phyloP scores from a whole-genome alignment of 257 asterid species.

The Solanum clarkiae region DNA sequence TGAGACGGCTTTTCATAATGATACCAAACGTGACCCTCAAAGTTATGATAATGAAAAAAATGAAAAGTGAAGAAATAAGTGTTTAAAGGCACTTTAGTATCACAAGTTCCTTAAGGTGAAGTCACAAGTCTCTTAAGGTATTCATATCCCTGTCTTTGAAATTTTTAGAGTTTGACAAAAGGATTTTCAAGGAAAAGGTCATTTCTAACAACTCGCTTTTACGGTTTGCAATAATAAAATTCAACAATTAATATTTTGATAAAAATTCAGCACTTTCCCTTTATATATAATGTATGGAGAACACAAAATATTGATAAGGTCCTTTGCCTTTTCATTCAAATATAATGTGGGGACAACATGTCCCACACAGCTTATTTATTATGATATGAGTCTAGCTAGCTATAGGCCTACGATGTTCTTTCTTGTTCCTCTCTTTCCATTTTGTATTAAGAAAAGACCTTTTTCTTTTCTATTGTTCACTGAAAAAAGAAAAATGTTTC shows the following conservation, averaged over 20 bases:
- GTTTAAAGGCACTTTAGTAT: not conserved
- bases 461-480: not conserved
- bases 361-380: not conserved
- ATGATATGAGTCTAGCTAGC: not conserved
- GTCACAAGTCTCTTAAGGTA: conserved; percentile 1
- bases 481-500: not conserved
- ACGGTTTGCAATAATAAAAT: not conserved
- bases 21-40: not conserved
- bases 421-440: not conserved
- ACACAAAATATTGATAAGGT: not conserved
- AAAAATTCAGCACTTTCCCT: not conserved
- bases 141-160: not conserved
- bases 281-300: not conserved
- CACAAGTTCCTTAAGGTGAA: not conserved
- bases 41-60: not conserved
- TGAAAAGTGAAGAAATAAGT: not conserved
- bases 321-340: not conserved
- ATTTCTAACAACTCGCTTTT: not conserved
- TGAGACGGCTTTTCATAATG: not conserved
- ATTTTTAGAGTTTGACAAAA: not conserved
- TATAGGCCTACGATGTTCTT: not conserved
- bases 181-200: not conserved
- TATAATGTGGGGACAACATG: not conserved
- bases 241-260: not conserved
- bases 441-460: not conserved